phyloP scores from a whole-genome alignment of 768 basidiomycete species.

The Suillus cothurnatus region DNA sequence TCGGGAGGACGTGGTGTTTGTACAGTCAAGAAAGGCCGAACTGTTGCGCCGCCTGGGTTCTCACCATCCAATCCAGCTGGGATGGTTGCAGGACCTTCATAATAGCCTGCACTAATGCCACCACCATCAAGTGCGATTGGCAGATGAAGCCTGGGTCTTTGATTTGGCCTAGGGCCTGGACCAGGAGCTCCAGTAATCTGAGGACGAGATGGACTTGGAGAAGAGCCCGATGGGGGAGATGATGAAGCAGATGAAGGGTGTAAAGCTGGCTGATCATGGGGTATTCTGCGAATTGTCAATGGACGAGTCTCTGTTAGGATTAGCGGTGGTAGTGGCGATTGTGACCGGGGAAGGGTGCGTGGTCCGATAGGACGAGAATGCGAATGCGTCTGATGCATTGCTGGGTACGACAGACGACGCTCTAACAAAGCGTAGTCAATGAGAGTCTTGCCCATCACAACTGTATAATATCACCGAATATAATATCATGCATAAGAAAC shows the following conservation, averaged over 20 bases:
- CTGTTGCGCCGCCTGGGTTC: conserved; percentile 43
- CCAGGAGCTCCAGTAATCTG: conserved; percentile 35
- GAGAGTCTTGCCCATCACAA: not conserved
- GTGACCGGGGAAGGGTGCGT: conserved; percentile 43
- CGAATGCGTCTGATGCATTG: conserved; percentile 31
- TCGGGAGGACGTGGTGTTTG: conserved; percentile 34
- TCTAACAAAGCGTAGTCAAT: conserved; percentile 14
- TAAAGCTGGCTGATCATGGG: conserved; percentile 29
- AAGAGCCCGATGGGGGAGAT: conserved; percentile 27
- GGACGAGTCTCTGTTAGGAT: conserved; percentile 38
- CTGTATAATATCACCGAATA: not conserved
- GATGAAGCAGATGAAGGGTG: conserved; percentile 32
- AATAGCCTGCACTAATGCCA: conserved; percentile 31
- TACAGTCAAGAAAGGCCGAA: conserved; percentile 41
- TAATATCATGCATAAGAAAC: fast-evolving
- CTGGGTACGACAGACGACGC: conserved; percentile 17
- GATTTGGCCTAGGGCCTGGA: conserved; percentile 28
- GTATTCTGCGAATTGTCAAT: conserved; percentile 43
- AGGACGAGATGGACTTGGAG: conserved; percentile 34
- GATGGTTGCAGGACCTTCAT: conserved; percentile 34
- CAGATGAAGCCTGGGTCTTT: conserved; percentile 38
- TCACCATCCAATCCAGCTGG: conserved; percentile 37
- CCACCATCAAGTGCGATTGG: conserved; percentile 29
- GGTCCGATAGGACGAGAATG: conserved; percentile 54
- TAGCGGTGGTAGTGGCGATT: conserved; percentile 41